A percentile compares a stretch with the other conserved stretches of the same genome.
phyloP scores from a whole-genome alignment of 768 basidiomycete species.

The Russula dissimulans region DNA sequence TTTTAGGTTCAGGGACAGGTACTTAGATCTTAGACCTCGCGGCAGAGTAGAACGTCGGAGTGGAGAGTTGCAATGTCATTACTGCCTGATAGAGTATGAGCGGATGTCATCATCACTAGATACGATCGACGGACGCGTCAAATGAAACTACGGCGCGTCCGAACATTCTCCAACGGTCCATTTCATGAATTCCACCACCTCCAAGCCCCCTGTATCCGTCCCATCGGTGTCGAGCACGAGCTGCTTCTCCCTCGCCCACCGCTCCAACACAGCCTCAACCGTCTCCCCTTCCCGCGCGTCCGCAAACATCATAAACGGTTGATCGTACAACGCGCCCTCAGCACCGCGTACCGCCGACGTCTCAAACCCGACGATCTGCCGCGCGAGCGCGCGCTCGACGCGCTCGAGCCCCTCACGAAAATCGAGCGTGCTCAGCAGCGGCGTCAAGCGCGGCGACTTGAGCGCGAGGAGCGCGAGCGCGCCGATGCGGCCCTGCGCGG shows the following conservation, averaged over 20 bases:
- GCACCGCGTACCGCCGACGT: slow-evolving; percentile 9
- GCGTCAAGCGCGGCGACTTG: slow-evolving; percentile 12
- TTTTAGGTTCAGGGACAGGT: background rate
- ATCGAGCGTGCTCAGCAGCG: slow-evolving; percentile 1
- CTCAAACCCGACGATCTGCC: slow-evolving; percentile 19
- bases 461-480: slow-evolving; percentile 16
- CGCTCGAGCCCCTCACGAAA: slow-evolving; percentile 16
- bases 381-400: slow-evolving; percentile 15
- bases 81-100: background rate
- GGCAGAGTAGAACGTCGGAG: too few relatives aligned
- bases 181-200: slow-evolving; percentile 26
- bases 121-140: background rate
- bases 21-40: background rate
- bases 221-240: slow-evolving; percentile 12
- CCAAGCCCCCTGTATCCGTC: slow-evolving; percentile 23
- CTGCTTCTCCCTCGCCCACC: slow-evolving; percentile 15
- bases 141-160: background rate
- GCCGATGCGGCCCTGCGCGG: slow-evolving; percentile 15
- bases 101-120: background rate
- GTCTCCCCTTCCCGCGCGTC: slow-evolving; percentile 12
- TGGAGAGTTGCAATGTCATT: background rate
- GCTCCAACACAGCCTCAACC: slow-evolving; percentile 11
- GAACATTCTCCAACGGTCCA: slow-evolving; percentile 16
- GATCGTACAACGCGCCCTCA: slow-evolving; percentile 16
- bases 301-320: slow-evolving; percentile 18